These are phyloP conservation scores for Porphyrellus cyaneotinctus DNA, from an alignment of 768 basidiomycete genomes.

Conservation along the genomic window DNA sequence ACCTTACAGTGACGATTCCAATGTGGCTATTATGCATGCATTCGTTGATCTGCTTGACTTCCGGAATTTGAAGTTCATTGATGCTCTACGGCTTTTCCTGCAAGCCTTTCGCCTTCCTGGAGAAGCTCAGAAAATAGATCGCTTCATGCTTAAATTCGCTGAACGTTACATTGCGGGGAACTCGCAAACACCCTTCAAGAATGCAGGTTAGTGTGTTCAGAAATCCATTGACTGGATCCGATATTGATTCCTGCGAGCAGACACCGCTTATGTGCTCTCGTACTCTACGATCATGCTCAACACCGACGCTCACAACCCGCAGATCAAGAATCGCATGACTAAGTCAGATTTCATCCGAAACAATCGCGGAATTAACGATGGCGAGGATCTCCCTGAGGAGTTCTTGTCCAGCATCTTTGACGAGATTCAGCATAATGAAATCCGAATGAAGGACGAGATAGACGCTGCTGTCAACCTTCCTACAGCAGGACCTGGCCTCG, in stretches of 20 bases:
- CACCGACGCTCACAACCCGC: conserved; percentile 95
- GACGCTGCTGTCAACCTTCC: conserved; percentile 49
- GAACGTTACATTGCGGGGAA: conserved; percentile 94
- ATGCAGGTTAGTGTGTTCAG: conserved; percentile 65
- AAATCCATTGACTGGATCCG: conserved; percentile 3
- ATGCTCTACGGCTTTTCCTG: conserved; percentile 84
- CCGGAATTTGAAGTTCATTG: conserved; percentile 73
- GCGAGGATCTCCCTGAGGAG: conserved; percentile 83
- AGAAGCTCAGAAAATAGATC: conserved; percentile 97
- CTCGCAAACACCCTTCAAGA: conserved; percentile 79
- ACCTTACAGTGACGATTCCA: conserved; percentile 69
- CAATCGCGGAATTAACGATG: conserved; percentile 95
- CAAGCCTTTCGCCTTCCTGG: conserved; percentile 97
- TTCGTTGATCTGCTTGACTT: conserved; percentile 95
- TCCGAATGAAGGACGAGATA: conserved; percentile 97
- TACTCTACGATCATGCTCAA: conserved; percentile 96
- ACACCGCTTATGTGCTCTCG: conserved; percentile 91
- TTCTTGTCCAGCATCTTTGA: conserved; percentile 76
- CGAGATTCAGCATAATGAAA: conserved; percentile 88
- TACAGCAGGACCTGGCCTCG: conserved; percentile 63
- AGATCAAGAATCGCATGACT: conserved; percentile 92
- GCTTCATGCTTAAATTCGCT: conserved; percentile 98
- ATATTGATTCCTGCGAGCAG: conserved; percentile 35
- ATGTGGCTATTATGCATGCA: conserved; percentile 94
- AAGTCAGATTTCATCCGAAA: conserved; percentile 90